phyloP scores from a whole-genome alignment of 2,329 filamentous ascomycete genomes.

The Nemania diffusa region DNA sequence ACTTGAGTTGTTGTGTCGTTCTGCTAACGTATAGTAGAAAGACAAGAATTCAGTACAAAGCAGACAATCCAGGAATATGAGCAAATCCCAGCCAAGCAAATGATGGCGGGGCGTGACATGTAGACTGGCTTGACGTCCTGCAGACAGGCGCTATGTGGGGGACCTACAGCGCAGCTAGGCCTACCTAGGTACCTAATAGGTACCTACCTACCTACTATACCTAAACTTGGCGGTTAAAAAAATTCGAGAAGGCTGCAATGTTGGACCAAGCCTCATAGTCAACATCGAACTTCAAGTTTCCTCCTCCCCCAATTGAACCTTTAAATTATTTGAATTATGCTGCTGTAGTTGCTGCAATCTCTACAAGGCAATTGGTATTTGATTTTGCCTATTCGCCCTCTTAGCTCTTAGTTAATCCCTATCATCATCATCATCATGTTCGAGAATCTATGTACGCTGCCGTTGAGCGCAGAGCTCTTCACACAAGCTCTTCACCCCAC shows the following conservation, averaged over 20 bases:
- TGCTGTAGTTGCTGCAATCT: not conserved
- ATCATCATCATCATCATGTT: slow-evolving; percentile 68
- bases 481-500: slow-evolving; percentile 86
- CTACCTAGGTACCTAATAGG: not conserved
- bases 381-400: not conserved
- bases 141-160: too few species aligned
- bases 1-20: too few species aligned
- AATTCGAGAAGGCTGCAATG: not conserved
- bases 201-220: too few species aligned
- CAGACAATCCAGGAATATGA: too few species aligned
- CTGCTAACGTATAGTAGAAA: too few species aligned
- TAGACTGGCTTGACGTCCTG: too few species aligned
- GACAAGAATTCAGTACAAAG: too few species aligned
- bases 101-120: too few species aligned
- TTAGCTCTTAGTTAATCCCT: not conserved
- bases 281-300: not conserved
- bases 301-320: not conserved
- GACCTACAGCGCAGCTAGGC: too few species aligned
- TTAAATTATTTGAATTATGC: slow-evolving; percentile 15
- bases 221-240: too few species aligned
- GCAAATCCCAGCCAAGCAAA: too few species aligned
- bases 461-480: slow-evolving; percentile 87
- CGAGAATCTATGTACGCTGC: slow-evolving; percentile 90
- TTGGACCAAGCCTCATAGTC: not conserved
- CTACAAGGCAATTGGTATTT: slow-evolving; percentile 4